A percentile compares a stretch with the other conserved stretches of the same genome.
phyloP scores from a whole-genome alignment of 2,329 filamentous ascomycete genomes.

The Colletotrichum somersetense region DNA sequence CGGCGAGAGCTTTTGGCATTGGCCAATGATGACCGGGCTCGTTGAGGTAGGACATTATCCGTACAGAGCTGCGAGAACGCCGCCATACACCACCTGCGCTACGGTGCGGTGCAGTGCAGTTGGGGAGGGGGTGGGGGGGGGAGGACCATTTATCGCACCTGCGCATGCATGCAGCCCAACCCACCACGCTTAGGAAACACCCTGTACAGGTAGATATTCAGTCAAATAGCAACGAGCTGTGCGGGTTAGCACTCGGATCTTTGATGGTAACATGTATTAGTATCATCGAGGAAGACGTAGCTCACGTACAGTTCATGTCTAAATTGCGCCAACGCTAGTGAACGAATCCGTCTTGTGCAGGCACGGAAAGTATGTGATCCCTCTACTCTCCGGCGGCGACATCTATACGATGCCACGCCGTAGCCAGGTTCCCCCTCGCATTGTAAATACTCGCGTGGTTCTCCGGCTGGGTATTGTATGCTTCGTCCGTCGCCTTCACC shows the following conservation, averaged over 20 bases:
- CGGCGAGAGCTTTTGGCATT: slow-evolving; percentile 22
- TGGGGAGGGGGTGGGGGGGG: background rate
- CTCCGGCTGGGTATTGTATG: slow-evolving; percentile 63
- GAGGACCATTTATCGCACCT: slow-evolving; percentile 9
- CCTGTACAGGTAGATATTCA: background rate
- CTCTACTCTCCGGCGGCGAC: background rate
- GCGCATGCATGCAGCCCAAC: background rate
- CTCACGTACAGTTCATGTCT: background rate
- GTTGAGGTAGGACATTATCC: slow-evolving; percentile 7
- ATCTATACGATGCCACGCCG: slow-evolving; percentile 59
- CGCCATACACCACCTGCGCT: background rate
- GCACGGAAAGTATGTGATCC: background rate
- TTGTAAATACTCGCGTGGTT: slow-evolving; percentile 59
- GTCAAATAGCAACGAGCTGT: background rate
- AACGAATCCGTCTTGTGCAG: background rate
- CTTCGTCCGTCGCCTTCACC: slow-evolving; percentile 63
- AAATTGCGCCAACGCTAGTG: background rate
- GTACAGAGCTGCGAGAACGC: background rate
- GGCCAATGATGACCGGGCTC: slow-evolving; percentile 24
- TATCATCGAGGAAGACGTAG: background rate
- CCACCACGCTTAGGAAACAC: background rate
- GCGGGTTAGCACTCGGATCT: too few species aligned
- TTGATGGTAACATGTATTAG: background rate
- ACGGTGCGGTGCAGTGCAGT: background rate
- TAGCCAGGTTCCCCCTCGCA: slow-evolving; percentile 59